Conservation (phyloP, 306 rosid genomes). For the Ormosia semicastrata region DNA sequence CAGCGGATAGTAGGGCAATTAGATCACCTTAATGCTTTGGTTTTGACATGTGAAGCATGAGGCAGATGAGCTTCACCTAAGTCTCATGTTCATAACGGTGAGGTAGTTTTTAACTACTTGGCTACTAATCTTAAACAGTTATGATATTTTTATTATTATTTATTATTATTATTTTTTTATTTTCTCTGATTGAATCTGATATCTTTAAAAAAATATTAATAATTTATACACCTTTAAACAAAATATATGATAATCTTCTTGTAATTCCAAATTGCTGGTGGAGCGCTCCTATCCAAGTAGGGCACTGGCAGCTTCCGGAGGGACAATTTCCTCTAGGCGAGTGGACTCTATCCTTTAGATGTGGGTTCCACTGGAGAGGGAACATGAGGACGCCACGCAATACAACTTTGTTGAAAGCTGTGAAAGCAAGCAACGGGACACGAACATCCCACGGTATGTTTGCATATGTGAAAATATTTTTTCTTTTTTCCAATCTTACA, state of each 20-base stretch:
- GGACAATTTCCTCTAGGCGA: not conserved
- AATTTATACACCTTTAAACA: no score
- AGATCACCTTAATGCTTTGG: not conserved
- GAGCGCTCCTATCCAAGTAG: conserved; percentile 2
- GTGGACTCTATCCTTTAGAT: not conserved
- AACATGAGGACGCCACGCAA: not conserved
- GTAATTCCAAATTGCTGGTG: not conserved
- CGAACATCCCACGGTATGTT: not conserved
- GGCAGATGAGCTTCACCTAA: conserved; percentile 3
- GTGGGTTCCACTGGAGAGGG: conserved; percentile 8
- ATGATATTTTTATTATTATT: no score
- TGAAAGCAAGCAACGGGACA: not conserved
- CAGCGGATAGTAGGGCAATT: not conserved
- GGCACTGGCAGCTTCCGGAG: not conserved
- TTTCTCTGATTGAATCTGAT: no score
- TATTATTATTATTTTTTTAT: no score
- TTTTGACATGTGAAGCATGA: conserved; percentile 2
- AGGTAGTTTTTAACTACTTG: not conserved
- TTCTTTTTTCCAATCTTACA: not conserved
- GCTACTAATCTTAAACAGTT: not conserved
- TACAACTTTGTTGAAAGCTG: not conserved
- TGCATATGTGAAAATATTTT: not conserved
- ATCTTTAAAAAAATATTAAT: no score
- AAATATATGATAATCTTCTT: no score
- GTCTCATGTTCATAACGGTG: not conserved